These are phyloP conservation scores for Galium porrigens DNA, from an alignment of 305 asterid species.

Conservation along the genomic window DNA sequence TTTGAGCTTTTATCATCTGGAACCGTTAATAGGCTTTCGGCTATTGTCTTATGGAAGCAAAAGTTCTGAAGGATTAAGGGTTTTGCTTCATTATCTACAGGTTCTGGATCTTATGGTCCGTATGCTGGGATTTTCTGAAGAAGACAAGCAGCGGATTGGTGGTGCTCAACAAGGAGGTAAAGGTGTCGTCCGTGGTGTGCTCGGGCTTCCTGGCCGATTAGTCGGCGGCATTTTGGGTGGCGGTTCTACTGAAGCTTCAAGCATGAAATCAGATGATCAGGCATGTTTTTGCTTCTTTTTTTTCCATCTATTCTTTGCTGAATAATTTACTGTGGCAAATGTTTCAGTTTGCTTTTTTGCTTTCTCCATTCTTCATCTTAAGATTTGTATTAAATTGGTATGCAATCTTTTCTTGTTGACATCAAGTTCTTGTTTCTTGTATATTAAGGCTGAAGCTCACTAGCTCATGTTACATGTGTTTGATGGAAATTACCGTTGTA, in stretches of 20 bases:
- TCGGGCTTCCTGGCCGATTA: slow-evolving; percentile 81
- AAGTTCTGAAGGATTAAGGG: not conserved
- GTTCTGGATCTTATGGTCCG: slow-evolving; percentile 90
- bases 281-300: slow-evolving; percentile 21
- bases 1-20: not conserved
- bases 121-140: slow-evolving; percentile 90
- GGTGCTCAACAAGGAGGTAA: slow-evolving; percentile 81
- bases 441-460: slow-evolving; percentile 1
- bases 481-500: not conserved
- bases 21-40: not conserved
- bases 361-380: not conserved
- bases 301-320: not conserved
- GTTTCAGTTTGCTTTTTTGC: not conserved
- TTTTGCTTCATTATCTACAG: slow-evolving; percentile 21
- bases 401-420: not conserved
- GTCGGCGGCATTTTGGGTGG: slow-evolving; percentile 83
- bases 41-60: not conserved
- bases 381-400: not conserved
- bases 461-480: not conserved
- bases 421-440: not conserved
- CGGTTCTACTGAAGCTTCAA: slow-evolving; percentile 36
- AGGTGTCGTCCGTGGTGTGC: slow-evolving; percentile 90
- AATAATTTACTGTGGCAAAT: not conserved
- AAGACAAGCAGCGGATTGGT: slow-evolving; percentile 89
- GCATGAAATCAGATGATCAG: slow-evolving; percentile 64